Conservation (phyloP, 2,329 filamentous ascomycete genomes). For the Ophidiomyces ophidiicola region DNA sequence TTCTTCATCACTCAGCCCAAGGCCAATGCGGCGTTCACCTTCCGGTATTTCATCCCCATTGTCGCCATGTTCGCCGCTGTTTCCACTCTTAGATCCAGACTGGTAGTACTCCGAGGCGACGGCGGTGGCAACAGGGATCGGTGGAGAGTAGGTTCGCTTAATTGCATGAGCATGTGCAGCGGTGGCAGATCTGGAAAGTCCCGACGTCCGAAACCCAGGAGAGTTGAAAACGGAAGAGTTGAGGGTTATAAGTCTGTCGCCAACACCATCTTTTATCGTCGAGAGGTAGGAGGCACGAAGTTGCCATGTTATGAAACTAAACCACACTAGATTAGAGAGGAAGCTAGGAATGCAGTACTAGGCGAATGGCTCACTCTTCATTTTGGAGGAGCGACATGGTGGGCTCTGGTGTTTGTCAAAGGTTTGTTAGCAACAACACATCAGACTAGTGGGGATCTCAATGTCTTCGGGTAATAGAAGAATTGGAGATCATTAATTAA, state of each 20-base stretch:
- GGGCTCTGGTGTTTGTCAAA: not conserved
- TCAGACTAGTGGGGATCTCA: no score
- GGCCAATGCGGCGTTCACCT: slow-evolving; percentile 11
- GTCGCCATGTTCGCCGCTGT: slow-evolving; percentile 11
- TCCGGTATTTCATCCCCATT: slow-evolving; percentile 24
- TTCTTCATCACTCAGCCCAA: slow-evolving; percentile 40
- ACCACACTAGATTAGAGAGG: not conserved
- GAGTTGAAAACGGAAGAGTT: slow-evolving; percentile 52
- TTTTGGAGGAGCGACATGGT: slow-evolving; percentile 40
- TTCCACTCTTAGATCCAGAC: slow-evolving; percentile 20
- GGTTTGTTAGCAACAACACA: not conserved
- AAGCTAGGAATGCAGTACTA: not conserved
- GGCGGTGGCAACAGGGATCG: slow-evolving; percentile 47
- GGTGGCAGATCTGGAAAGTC: slow-evolving; percentile 43
- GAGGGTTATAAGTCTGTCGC: slow-evolving; percentile 53
- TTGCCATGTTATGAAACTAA: slow-evolving; percentile 53
- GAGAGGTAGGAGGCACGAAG: slow-evolving; percentile 53
- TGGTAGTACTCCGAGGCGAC: slow-evolving; percentile 53
- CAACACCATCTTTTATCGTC: slow-evolving; percentile 53
- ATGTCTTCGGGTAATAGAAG: no score
- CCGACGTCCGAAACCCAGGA: slow-evolving; percentile 52
- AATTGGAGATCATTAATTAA: no score
- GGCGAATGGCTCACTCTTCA: slow-evolving; percentile 35
- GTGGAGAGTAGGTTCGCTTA: slow-evolving; percentile 54
- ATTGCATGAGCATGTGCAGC: slow-evolving; percentile 37